Evolutionary conservation across 228 moss, liverwort and hornwort genomes (phyloP), one percentile per base, ranked within the genome.

Genomic region (Sphagnum magellanicum): DNA sequence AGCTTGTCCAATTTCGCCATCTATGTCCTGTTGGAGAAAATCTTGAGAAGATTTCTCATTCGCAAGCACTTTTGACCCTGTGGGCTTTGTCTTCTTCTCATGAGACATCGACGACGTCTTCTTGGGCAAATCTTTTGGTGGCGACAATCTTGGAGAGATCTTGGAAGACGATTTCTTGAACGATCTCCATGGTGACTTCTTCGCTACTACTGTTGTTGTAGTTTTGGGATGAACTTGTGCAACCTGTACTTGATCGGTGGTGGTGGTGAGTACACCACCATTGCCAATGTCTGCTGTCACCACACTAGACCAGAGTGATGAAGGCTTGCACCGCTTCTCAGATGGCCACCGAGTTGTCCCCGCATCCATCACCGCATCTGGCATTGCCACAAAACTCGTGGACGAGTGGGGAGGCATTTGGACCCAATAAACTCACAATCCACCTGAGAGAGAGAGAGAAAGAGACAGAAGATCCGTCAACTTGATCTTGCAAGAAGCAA

Each of bases 61-160:
- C 32, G 32, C 32, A 32, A 32, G 32, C 3, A 32, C 32, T 32
- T 32, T 32, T 0, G 32, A 32, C 32, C 32, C 32, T 3, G 32
- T 32, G 32, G 32, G 32, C 50, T 64, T 70, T 50, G 58, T 60
- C 51, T 16, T 72, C 71, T 68, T 66, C 66, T 13, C 12, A 6
- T 6, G 14, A 2, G 49, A 51, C 16, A 52, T 11, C 48, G 72
- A 0, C 2, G 69, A 63, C 5, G 64, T 50, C 17, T 74, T 67
- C 5, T 70, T 72, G 8, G 81, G 79, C 10, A 32, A 32, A 32
- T 32, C 32, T 32, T 32, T 32, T 32, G 32, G 32, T 32, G 85
- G 79, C 8, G 79, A 69, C 53, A 74, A 78, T 62, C 74, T 79
- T 50, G 85, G 85, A 65, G 70, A 72, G 51, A 85, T 79, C 73